These are phyloP conservation scores for Hymenoscyphus fructigenus DNA, from an alignment of 2,329 filamentous ascomycete species.

Conservation along the genomic window DNA sequence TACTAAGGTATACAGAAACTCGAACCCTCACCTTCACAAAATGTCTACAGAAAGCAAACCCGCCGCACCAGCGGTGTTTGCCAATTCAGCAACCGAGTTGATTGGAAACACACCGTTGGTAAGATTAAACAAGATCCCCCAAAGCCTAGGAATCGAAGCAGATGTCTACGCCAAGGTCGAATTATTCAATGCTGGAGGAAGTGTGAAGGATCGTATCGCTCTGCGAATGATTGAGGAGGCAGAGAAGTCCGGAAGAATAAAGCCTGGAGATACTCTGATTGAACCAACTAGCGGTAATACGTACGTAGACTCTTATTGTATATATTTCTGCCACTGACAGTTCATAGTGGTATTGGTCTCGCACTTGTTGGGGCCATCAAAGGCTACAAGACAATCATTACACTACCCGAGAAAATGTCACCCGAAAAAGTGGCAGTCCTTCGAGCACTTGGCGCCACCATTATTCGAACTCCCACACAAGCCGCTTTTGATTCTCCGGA, in stretches of 20 bases:
- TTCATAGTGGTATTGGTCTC: conserved; percentile 74
- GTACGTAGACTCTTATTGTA: conserved; percentile 36
- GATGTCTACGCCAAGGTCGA: conserved; percentile 90
- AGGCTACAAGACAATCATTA: conserved; percentile 98
- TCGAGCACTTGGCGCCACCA: conserved; percentile 90
- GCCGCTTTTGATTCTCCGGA: conserved; percentile 93
- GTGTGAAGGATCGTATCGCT: conserved; percentile 93
- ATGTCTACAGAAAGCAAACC: conserved; percentile 30
- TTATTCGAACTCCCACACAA: conserved; percentile 95
- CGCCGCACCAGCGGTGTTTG: conserved; percentile 32
- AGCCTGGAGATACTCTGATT: conserved; percentile 94
- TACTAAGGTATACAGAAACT: not conserved
- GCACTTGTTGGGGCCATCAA: conserved; percentile 94
- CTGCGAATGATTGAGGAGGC: conserved; percentile 97
- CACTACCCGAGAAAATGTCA: conserved; percentile 98
- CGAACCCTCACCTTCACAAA: not conserved
- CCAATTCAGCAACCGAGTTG: conserved; percentile 72
- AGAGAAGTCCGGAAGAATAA: conserved; percentile 87
- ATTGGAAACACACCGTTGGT: conserved; percentile 97
- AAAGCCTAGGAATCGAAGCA: conserved; percentile 84
- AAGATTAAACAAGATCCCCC: conserved; percentile 86
- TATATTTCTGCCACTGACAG: conserved; percentile 29
- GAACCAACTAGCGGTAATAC: conserved; percentile 98
- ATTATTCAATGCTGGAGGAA: conserved; percentile 90
- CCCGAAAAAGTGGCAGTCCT: conserved; percentile 96